phyloP scores from a whole-genome alignment of 2,329 filamentous ascomycete genomes.

The Byssoonygena ceratinophila region DNA sequence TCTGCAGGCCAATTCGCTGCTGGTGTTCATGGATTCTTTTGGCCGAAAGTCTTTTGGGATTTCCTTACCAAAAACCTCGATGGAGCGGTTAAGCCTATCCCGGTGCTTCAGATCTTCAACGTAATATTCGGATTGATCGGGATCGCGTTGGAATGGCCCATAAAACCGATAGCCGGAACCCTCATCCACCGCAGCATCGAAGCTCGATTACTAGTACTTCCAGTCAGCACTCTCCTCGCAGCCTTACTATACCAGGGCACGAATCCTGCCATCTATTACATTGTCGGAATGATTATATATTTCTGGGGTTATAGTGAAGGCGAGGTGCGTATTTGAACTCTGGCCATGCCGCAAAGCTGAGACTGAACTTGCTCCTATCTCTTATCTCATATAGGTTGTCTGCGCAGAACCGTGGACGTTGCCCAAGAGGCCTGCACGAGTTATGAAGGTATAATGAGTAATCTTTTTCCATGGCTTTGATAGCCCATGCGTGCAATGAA shows the following conservation, averaged over 20 bases:
- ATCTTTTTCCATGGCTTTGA: constrained; percentile 4
- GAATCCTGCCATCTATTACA: constrained; percentile 83
- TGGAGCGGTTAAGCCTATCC: constrained; percentile 72
- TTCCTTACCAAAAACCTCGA: constrained; percentile 88
- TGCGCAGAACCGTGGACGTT: constrained; percentile 61
- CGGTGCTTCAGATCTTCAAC: constrained; percentile 81
- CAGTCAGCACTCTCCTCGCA: constrained; percentile 62
- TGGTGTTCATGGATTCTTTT: constrained; percentile 81
- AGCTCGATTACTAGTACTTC: constrained; percentile 69
- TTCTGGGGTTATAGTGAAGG: constrained; percentile 97
- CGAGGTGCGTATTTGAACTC: constrained; percentile 55
- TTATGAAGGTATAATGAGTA: constrained; percentile 11
- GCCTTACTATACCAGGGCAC: constrained; percentile 83
- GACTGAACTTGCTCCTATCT: neutral
- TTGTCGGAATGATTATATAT: constrained; percentile 75
- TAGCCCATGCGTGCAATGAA: neutral
- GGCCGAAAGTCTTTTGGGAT: constrained; percentile 98
- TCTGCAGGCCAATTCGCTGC: constrained; percentile 73
- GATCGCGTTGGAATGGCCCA: constrained; percentile 83
- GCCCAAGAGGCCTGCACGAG: constrained; percentile 36
- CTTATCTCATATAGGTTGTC: constrained; percentile 43
- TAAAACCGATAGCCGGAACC: constrained; percentile 65
- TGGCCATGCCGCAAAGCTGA: neutral
- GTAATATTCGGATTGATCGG: constrained; percentile 67
- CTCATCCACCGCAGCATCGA: constrained; percentile 78